Percentiles rank a stretch among this genome's conserved stretches.
Evolutionary conservation across 2,329 filamentous ascomycete species (phyloP).

Genomic region (Ceratocystis harringtonii): DNA sequence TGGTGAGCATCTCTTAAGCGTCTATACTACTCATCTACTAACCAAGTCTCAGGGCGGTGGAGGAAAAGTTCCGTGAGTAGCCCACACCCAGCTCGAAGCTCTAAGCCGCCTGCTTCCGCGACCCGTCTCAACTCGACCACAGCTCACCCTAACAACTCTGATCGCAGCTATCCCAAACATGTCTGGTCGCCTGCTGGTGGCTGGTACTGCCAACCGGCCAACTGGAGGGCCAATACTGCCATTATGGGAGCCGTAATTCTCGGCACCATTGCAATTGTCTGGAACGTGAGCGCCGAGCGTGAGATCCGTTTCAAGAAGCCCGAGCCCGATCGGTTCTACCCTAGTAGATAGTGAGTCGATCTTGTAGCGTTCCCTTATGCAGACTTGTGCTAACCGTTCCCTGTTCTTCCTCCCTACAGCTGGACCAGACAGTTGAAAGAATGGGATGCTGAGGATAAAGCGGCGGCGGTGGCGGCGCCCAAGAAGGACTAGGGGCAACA

Average conservation of each 20-base stretch:
- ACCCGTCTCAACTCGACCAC: neutral
- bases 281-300: conserved; percentile 57
- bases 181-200: conserved; percentile 97
- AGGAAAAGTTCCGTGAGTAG: conserved; percentile 17
- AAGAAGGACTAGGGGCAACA: conserved; percentile 19
- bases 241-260: conserved; percentile 54
- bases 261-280: conserved; percentile 52
- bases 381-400: neutral
- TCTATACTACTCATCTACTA: neutral
- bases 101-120: neutral
- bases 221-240: conserved; percentile 89
- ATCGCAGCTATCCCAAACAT: conserved; percentile 79
- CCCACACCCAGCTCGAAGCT: neutral
- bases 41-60: neutral
- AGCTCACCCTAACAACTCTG: conserved; percentile 11
- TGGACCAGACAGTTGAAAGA: conserved; percentile 33
- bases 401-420: conserved; percentile 20
- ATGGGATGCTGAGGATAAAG: conserved; percentile 31
- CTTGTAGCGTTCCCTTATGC: neutral
- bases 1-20: neutral
- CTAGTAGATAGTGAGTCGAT: conserved; percentile 62
- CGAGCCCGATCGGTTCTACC: conserved; percentile 62
- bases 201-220: conserved; percentile 88
- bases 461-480: conserved; percentile 24
- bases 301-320: conserved; percentile 64